Evolutionary conservation across 805 yeast genomes (phyloP), one percentile per base, ranked within the genome.

Genomic region (Candida alai): DNA sequence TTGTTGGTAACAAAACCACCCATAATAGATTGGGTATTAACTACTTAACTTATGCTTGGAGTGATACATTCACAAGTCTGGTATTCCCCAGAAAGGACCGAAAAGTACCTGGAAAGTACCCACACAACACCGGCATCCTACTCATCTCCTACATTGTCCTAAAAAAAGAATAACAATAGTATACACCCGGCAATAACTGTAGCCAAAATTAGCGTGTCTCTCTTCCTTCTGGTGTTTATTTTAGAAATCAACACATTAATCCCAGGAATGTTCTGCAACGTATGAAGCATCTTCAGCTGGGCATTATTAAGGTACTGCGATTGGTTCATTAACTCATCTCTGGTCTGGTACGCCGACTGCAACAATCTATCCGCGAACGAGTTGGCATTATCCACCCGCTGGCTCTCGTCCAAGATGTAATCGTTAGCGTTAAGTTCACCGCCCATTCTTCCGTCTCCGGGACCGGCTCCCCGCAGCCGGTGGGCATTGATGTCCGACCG

Each of bases 171-270:
- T 34, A 89, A 56, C 9, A 85, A 55, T 28, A 90, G 49, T 18
- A 89, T 77, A 62, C 97, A 85, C 19, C 74, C 38, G 2, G 86
- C 70, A 19, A 89, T 80, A 33, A 93, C 71, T 3, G 70, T 47
- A 1, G 95, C 90, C 51, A 90, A 60, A n/a, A 90, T 82, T 19
- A 90, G 54, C 15, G 94, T 80, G 56, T 93, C 95, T 37, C 96
- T 76, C 63, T 80, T 84, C 58, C 89, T 81, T 50, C 97, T 73
- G 3, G 95, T 81, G 56, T 88, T 88, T 45, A 90, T 89, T 57
- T 81, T 83, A 7, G 80, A 65, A 19, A 90, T 76, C 36, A 90
- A 55, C 6, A 76, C 74, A 52, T 81, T 84, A 29, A 90, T 63
- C 1, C 97, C 97, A 0, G 98, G 98, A 31, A 93, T 73, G 24